Conservation (phyloP, 2,329 filamentous ascomycete species). For the Mycosphaerelloides madeirae region DNA sequence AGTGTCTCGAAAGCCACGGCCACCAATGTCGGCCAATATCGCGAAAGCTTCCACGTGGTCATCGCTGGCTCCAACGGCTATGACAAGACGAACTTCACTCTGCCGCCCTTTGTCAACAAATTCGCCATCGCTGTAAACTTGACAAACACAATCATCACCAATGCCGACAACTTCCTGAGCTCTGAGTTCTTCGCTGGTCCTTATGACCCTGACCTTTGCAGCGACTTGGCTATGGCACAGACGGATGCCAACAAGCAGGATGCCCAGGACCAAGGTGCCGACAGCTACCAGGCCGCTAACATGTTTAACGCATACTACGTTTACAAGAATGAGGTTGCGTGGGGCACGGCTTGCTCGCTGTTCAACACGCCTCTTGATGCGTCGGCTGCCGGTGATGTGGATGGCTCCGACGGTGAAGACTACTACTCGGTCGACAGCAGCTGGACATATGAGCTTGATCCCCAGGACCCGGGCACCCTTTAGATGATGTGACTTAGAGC, state of each 20-base stretch:
- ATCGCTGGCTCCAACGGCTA: constrained; percentile 29
- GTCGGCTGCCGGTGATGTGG: constrained; percentile 11
- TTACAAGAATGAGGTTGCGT: constrained; percentile 23
- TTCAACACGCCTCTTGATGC: constrained; percentile 18
- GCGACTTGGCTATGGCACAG: constrained; percentile 23
- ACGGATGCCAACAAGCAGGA: constrained; percentile 18
- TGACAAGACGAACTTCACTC: constrained; percentile 23
- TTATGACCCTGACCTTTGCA: constrained; percentile 24
- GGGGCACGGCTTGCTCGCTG: constrained; percentile 26
- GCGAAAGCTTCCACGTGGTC: constrained; percentile 25
- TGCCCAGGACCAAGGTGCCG: constrained; percentile 12
- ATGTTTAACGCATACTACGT: constrained; percentile 26
- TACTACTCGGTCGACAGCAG: constrained; percentile 8
- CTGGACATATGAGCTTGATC: constrained; percentile 6
- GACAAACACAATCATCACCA: constrained; percentile 23
- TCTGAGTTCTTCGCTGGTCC: constrained; percentile 26
- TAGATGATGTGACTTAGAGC: too few relatives aligned
- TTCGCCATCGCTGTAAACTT: constrained; percentile 30
- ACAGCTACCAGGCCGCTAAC: constrained; percentile 22
- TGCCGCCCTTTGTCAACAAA: constrained; percentile 20
- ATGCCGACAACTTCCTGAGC: constrained; percentile 18
- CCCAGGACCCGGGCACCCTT: constrained; percentile 2
- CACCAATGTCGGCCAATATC: constrained; percentile 25
- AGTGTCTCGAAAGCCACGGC: constrained; percentile 23
- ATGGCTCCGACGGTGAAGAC: constrained; percentile 7